A percentile compares a stretch with the other conserved stretches of the same genome.
Conservation (phyloP, 139 green algal species). For the Pleodorina starrii region DNA sequence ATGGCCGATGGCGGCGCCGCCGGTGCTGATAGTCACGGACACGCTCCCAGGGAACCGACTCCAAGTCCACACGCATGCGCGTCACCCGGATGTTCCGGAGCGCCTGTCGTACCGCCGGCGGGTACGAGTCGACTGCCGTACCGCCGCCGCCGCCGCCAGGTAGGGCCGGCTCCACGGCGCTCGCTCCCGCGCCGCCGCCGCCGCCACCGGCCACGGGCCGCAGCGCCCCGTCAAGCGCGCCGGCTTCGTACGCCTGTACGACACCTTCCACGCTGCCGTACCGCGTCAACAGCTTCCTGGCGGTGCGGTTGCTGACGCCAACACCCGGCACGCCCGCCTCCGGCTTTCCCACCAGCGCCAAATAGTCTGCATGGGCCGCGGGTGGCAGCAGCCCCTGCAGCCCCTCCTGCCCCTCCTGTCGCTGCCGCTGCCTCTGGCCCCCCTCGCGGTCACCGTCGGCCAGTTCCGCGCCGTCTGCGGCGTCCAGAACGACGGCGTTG, state of each 20-base stretch:
- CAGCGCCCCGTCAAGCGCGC: neutral
- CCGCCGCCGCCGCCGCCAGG: no score
- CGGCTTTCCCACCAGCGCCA: conserved; percentile 37
- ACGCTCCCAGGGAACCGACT: neutral
- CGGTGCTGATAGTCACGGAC: conserved; percentile 3
- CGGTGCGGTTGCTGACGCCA: neutral
- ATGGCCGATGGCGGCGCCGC: neutral
- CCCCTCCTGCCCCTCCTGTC: neutral
- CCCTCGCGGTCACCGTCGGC: neutral
- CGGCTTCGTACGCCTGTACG: neutral
- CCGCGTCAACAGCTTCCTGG: neutral
- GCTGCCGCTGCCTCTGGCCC: neutral
- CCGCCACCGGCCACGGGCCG: neutral
- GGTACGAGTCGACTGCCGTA: neutral
- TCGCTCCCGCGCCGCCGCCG: no score
- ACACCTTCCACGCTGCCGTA: conserved; percentile 15
- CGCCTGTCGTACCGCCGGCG: neutral
- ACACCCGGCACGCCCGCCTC: conserved; percentile 28
- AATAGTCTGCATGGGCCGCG: neutral
- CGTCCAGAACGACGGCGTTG: no score
- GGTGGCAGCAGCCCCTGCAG: neutral
- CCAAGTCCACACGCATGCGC: neutral
- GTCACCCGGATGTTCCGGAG: conserved; percentile 23
- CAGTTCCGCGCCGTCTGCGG: no score
- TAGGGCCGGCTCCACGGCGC: no score